phyloP scores from a whole-genome alignment of 305 asterid genomes.

The Solanum hybrid region DNA sequence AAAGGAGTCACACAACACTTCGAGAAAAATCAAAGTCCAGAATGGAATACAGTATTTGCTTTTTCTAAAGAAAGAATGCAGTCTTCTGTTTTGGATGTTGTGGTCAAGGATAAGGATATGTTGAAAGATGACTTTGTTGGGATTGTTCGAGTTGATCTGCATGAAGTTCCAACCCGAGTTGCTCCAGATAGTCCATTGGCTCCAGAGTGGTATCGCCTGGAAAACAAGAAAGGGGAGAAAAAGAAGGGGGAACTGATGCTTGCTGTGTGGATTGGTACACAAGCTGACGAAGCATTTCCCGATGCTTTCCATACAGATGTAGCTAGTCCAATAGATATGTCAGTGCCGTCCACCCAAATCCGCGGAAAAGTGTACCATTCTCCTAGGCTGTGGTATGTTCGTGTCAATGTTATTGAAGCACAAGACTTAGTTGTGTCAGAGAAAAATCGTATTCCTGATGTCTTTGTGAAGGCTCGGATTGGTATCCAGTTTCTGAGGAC shows the following conservation, averaged over 20 bases:
- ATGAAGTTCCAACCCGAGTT: constrained; percentile 68
- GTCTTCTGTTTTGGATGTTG: constrained; percentile 64
- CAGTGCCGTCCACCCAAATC: constrained; percentile 32
- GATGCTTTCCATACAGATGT: constrained; percentile 92
- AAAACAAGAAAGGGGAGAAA: constrained; percentile 57
- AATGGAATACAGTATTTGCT: constrained; percentile 83
- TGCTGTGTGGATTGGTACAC: constrained; percentile 93
- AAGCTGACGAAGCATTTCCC: constrained; percentile 96
- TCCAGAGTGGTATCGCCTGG: constrained; percentile 87
- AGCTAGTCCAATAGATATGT: constrained; percentile 34
- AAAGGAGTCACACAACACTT: constrained; percentile 76
- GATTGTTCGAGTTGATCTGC: constrained; percentile 50
- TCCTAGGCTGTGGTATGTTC: constrained; percentile 84
- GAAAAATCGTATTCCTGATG: constrained; percentile 39
- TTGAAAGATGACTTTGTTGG: constrained; percentile 76
- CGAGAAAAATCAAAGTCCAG: constrained; percentile 63
- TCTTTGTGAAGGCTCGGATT: constrained; percentile 59
- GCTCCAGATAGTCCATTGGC: constrained; percentile 98
- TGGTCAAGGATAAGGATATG: constrained; percentile 65
- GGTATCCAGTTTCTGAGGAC: constrained; percentile 66
- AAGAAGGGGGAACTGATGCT: constrained; percentile 73
- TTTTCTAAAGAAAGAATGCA: constrained; percentile 72
- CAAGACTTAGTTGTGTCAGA: constrained; percentile 65
- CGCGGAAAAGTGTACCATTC: constrained; percentile 88
- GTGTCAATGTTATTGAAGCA: constrained; percentile 80